Base-by-base conservation (phyloP, 768 basidiomycete species). In the Brasilioporus rufonigricans region DNA sequence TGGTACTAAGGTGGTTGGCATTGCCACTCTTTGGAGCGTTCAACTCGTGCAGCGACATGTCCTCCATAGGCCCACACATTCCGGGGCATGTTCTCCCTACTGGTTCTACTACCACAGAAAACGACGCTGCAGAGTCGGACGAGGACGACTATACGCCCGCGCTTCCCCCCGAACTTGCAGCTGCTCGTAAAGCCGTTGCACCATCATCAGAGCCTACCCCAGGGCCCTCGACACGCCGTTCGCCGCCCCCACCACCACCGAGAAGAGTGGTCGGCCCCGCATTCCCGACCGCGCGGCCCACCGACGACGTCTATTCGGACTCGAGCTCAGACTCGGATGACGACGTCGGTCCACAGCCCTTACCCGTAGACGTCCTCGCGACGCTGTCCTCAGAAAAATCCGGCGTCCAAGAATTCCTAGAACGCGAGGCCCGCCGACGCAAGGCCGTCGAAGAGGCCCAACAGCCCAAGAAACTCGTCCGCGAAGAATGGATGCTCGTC, bases 401-500 rank as follows among this genome's bases (percentile, higher is more conserved):
- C 43, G 91, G 85, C 5, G 88, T 94, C 5, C 72, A 81, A 44
- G 88, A 91, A 68, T 98, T 98, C 59, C 71, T 93, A 65, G 92
- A 91, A 66, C 78, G 82, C 50, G 95, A 99, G 70, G 89, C 90
- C 64, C 81, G 86, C 55, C 76, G 89, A 58, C 74, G 81, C 52
- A 85, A 89, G 62, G 76, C 84, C 55, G 75, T 85, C 31, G 89
- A 93, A 83, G 93, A 90, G 76, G 88, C 86, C 2, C 73, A 77
- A 12, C 86, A 88, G 62, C 90, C 90, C 12, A 93, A 93, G 69
- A 80, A 81, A 36, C 74, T 84, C 36, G 76, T 92, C 69, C 84
- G 97, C 40, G 92, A 98, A 19, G 94, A 95, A 69, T 99, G 97
- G 97, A 99, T 99, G 97, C 79, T 98, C 43, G 88, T 89, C 1